Conservation (phyloP, 805 yeast genomes). For the Starmerella ratchasimensis region DNA sequence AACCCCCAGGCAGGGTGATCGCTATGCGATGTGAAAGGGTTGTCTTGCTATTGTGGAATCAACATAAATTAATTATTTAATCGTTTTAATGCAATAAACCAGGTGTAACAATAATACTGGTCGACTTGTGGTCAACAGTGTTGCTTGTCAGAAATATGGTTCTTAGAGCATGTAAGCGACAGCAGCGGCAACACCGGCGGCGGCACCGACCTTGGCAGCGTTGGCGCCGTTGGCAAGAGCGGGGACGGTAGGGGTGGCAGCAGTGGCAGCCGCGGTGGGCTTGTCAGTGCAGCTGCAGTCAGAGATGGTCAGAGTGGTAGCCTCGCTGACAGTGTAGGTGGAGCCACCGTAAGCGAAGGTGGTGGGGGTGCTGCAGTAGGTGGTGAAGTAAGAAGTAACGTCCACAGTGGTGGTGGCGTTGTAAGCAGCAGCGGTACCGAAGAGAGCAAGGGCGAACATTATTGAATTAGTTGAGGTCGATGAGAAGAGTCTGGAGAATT, state of each 20-base stretch:
- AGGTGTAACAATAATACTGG: no score
- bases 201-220: conserved; percentile 15
- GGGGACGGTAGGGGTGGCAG: conserved; percentile 5
- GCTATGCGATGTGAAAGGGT: no score
- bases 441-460: conserved; percentile 16
- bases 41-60: not conserved
- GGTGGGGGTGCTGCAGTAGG: conserved; percentile 14
- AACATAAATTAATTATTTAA: not conserved
- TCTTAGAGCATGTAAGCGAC: conserved; percentile 17
- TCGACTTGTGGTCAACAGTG: no score
- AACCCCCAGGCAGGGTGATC: no score
- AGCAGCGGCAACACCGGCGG: conserved; percentile 19
- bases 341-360: conserved; percentile 13
- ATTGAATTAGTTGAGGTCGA: not conserved
- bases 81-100: no score
- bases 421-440: conserved; percentile 11
- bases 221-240: conserved; percentile 14
- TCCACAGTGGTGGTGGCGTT: conserved; percentile 13
- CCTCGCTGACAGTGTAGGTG: conserved; percentile 15
- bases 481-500: not conserved
- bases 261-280: not conserved
- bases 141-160: no score
- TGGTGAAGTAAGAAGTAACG: conserved; percentile 13
- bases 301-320: conserved; percentile 15
- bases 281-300: conserved; percentile 16